Base-by-base conservation (phyloP, 129 eudicot species). In the Ambrosia artemisiifolia region DNA sequence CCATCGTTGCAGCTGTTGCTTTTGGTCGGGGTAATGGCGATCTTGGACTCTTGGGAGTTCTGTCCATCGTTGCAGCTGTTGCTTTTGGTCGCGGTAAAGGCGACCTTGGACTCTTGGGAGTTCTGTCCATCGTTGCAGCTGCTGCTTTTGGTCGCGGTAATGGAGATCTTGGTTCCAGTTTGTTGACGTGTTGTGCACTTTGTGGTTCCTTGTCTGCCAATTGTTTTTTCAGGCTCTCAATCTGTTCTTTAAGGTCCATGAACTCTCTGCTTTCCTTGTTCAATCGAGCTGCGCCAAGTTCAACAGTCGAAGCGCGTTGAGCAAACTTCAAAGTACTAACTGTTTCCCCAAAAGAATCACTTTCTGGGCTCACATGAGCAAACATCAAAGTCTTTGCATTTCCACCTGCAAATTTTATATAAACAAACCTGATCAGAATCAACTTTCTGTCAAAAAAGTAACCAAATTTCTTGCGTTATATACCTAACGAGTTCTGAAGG, bases 291-390 rank as follows among this genome's bases (percentile, higher is more conserved):
- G 96, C 88, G 75, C 98, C 98, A 67, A 93, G 96, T 63, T 93
- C 98, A 14, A 93, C 88, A 30, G 78, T 87, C 1, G 96, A 93
- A 74, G 84, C 95, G 71, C 87, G 84, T 80, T 89, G 98, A 49
- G 95, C 98, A 78, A 93, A 93, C 74, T 84, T 93, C 64, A 93
- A 71, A 5, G 98, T 89, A 73, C 90, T 76, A 19, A 93, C 81
- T 19, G 97, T 91, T 73, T 90, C 92, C 4, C 81, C 81, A 43
- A 86, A 83, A 59, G 86, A 80, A 85, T 88, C 91, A 19, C 78
- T 85, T 82, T 95, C 99, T 8, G 99, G 96, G 63, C 88, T 91
- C 80, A 91, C 90, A 63, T 95, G 90, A 49, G 97, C 97, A 76
- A 95, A 73, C 97, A 86, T 85, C 83, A 91, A 82, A 3, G 89